Evolutionary conservation across 179 eudicot species (phyloP).

Genomic region (Corrigiola litoralis): DNA sequence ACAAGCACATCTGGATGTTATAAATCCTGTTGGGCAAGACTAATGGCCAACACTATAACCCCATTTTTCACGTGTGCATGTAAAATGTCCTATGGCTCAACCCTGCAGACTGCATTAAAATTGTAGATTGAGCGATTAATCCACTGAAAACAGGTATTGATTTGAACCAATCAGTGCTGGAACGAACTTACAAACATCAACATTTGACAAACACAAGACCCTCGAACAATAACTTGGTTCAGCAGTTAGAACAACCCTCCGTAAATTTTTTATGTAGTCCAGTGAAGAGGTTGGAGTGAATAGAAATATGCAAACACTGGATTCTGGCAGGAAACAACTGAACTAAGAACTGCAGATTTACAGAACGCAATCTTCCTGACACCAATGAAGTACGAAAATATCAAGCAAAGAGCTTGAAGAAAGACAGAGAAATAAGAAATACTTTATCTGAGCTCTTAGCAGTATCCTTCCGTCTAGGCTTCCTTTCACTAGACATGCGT

Average conservation of each 20-base stretch:
- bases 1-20: no score
- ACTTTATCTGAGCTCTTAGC: constrained; percentile 46
- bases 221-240: background rate
- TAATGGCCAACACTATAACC: no score
- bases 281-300: no score
- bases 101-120: background rate
- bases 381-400: background rate
- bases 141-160: no score
- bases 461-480: constrained; percentile 32
- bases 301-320: no score
- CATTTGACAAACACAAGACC: background rate
- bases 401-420: background rate
- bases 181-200: background rate
- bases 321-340: no score
- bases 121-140: background rate
- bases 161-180: background rate
- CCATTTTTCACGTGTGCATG: constrained; percentile 3
- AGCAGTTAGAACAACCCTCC: no score
- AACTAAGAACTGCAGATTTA: no score
- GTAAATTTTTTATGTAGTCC: no score
- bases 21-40: no score
- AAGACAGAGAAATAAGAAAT: background rate
- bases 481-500: constrained; percentile 34
- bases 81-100: background rate
- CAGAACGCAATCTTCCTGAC: no score